phyloP scores from a whole-genome alignment of 78 protist genomes.

The Anaeramoeba ignava region DNA sequence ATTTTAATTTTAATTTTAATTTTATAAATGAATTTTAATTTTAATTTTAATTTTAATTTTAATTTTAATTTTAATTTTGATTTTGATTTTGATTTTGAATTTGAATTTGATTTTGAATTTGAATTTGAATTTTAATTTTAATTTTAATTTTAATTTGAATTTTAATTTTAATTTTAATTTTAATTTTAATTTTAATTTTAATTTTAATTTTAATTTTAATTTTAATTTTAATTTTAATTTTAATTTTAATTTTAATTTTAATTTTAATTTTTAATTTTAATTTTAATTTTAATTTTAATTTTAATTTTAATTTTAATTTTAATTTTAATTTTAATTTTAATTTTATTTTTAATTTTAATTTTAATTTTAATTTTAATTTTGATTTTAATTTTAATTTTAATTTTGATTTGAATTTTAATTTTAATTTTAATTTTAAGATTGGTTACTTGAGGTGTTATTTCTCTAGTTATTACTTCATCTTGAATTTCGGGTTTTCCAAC shows the following conservation, averaged over 20 bases:
- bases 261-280: constrained; percentile 58
- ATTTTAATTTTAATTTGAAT: constrained; percentile 49
- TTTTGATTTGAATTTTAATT: constrained; percentile 53
- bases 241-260: neutral
- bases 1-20: too few relatives aligned
- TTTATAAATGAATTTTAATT: too few relatives aligned
- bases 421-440: constrained; percentile 14
- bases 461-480: neutral
- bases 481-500: neutral
- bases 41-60: too few relatives aligned
- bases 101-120: too few relatives aligned
- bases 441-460: constrained; percentile 4
- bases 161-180: constrained; percentile 13
- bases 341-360: too few relatives aligned
- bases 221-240: constrained; percentile 52
- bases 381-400: too few relatives aligned
- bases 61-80: too few relatives aligned
- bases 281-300: constrained; percentile 34
- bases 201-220: neutral
- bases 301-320: constrained; percentile 12
- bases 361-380: too few relatives aligned
- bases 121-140: constrained; percentile 45
- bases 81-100: too few relatives aligned
- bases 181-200: constrained; percentile 50
- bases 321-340: too few relatives aligned